Conservation (phyloP, 1,139 yeast species). For the Kluyveromyces sp. region DNA sequence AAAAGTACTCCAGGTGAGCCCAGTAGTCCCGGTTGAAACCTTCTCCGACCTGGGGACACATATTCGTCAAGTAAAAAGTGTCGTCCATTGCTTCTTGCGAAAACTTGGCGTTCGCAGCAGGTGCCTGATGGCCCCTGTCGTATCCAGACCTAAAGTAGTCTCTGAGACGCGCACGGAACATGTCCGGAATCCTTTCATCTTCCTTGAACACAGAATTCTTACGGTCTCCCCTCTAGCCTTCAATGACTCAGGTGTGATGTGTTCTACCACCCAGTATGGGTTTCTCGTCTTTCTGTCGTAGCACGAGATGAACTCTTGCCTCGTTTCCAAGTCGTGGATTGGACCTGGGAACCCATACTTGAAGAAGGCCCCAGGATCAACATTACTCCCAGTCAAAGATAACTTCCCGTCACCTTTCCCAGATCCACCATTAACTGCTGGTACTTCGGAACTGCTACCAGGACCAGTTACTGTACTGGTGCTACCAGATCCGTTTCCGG, state of each 20-base stretch:
- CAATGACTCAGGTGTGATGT: slow-evolving; percentile 70
- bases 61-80: slow-evolving; percentile 81
- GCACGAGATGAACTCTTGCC: slow-evolving; percentile 75
- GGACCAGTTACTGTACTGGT: not conserved
- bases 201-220: slow-evolving; percentile 77
- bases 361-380: slow-evolving; percentile 70
- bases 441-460: slow-evolving; percentile 4
- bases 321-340: slow-evolving; percentile 66
- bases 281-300: slow-evolving; percentile 79
- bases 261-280: slow-evolving; percentile 93
- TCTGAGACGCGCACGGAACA: slow-evolving; percentile 64
- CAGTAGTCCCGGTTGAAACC: slow-evolving; percentile 96
- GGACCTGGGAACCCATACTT: slow-evolving; percentile 96
- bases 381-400: slow-evolving; percentile 9
- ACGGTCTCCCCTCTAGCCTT: slow-evolving; percentile 53
- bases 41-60: slow-evolving; percentile 95
- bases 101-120: slow-evolving; percentile 95
- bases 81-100: slow-evolving; percentile 90
- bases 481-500: slow-evolving; percentile 2
- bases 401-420: slow-evolving; percentile 6
- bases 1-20: slow-evolving; percentile 93
- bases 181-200: slow-evolving; percentile 74
- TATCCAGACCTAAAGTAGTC: slow-evolving; percentile 94
- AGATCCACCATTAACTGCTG: not conserved
- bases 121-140: slow-evolving; percentile 96